phyloP scores from a whole-genome alignment of 805 yeast genomes.

The Ogataea corticis region DNA sequence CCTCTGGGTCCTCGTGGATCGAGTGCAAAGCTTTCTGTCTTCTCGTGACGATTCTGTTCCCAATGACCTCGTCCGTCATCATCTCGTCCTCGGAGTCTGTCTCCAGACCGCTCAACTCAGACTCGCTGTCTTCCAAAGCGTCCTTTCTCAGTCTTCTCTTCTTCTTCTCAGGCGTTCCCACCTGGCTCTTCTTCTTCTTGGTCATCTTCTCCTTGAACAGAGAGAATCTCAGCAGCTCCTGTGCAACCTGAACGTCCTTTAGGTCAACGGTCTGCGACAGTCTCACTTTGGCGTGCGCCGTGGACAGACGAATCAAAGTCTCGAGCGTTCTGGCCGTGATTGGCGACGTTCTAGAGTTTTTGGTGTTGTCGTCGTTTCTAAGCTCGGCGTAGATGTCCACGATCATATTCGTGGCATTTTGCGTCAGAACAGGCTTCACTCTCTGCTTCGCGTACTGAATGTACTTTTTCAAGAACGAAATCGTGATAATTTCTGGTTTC shows the following conservation, averaged over 20 bases:
- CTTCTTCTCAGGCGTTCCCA: conserved; percentile 35
- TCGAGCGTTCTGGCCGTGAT: conserved; percentile 98
- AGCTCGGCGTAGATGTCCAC: conserved; percentile 77
- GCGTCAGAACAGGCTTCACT: conserved; percentile 75
- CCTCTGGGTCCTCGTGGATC: conserved; percentile 30
- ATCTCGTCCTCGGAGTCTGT: conserved; percentile 28
- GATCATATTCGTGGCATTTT: conserved; percentile 76
- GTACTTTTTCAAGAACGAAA: conserved; percentile 87
- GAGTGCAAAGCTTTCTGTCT: conserved; percentile 23
- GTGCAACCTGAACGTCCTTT: conserved; percentile 84
- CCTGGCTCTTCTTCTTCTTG: conserved; percentile 33
- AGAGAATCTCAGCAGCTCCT: conserved; percentile 79
- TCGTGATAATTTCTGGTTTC: conserved; percentile 57
- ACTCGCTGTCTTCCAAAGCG: conserved; percentile 9
- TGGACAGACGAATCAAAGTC: conserved; percentile 88
- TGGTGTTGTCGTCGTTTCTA: conserved; percentile 68
- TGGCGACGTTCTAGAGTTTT: conserved; percentile 80
- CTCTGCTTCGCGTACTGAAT: conserved; percentile 92
- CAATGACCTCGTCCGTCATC: conserved; percentile 17
- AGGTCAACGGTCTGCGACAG: conserved; percentile 71
- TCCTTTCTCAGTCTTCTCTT: conserved; percentile 30
- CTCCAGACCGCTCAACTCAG: conserved; percentile 23
- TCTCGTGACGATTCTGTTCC: conserved; percentile 18
- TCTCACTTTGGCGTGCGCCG: conserved; percentile 97
- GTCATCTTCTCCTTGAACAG: conserved; percentile 66